Conservation (phyloP, 2,329 filamentous ascomycete genomes). For the Decorospora gaudefroyi region DNA sequence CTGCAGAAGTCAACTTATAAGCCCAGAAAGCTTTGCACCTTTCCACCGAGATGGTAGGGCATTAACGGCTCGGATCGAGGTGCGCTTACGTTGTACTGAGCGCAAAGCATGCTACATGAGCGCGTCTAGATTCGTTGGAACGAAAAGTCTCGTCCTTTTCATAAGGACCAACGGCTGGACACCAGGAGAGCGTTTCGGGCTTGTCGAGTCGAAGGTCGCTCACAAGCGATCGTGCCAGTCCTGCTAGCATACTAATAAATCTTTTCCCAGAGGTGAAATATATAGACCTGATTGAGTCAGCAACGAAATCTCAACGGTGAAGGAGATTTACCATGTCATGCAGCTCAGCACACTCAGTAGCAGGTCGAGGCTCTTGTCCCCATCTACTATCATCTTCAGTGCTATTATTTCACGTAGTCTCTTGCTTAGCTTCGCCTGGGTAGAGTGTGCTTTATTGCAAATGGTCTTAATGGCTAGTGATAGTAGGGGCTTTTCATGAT, state of each 20-base stretch:
- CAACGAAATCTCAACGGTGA: not conserved
- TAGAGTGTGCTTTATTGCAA: slow-evolving; percentile 16
- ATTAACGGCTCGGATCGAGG: too few species aligned
- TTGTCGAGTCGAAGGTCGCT: slow-evolving; percentile 30
- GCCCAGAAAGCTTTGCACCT: slow-evolving; percentile 4
- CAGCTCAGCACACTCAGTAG: slow-evolving; percentile 27
- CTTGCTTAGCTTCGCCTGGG: slow-evolving; percentile 26
- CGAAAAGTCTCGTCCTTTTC: slow-evolving; percentile 7
- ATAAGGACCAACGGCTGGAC: slow-evolving; percentile 9
- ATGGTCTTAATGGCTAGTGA: slow-evolving; percentile 26
- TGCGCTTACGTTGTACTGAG: slow-evolving; percentile 50
- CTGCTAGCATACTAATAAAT: slow-evolving; percentile 22
- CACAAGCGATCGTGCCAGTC: slow-evolving; percentile 22
- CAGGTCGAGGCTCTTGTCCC: slow-evolving; percentile 30
- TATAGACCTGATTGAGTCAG: slow-evolving; percentile 17
- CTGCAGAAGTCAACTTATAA: slow-evolving; percentile 16
- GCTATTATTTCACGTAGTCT: slow-evolving; percentile 23
- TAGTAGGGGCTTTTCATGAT: slow-evolving; percentile 15
- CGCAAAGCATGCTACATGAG: slow-evolving; percentile 56
- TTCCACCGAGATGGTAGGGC: too few species aligned
- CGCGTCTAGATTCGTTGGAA: slow-evolving; percentile 58
- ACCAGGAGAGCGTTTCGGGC: slow-evolving; percentile 11
- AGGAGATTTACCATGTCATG: slow-evolving; percentile 22
- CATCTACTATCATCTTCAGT: slow-evolving; percentile 27
- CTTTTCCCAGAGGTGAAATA: slow-evolving; percentile 26